These are phyloP conservation scores for Gossypium lobatum DNA, from an alignment of 441 rosid genomes.

Conservation along the genomic window DNA sequence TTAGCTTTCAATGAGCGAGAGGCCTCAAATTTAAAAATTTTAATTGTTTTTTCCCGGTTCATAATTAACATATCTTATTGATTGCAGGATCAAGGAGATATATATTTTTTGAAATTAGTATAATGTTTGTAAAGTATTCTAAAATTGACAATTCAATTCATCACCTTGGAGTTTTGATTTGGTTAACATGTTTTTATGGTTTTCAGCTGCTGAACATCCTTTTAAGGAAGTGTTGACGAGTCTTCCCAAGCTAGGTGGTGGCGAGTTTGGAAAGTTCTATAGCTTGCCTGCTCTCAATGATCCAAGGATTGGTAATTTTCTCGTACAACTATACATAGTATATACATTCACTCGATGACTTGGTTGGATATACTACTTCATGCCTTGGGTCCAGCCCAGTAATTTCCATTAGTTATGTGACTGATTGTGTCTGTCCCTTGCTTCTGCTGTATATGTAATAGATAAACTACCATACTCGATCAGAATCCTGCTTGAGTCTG, in stretches of 20 bases:
- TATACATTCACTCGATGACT: not conserved
- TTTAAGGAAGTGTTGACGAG: slow-evolving; percentile 74
- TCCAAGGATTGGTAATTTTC: slow-evolving; percentile 76
- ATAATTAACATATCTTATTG: not conserved
- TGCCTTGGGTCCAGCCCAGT: not conserved
- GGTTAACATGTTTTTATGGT: slow-evolving; percentile 4
- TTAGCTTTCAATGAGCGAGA: not conserved
- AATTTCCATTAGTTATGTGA: slow-evolving; percentile 2
- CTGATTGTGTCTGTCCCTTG: not conserved
- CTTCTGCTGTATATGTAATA: slow-evolving; percentile 26
- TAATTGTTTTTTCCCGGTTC: not conserved
- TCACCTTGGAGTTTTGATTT: not conserved
- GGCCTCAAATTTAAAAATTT: not conserved
- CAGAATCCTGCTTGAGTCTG: slow-evolving; percentile 95
- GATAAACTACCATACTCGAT: slow-evolving; percentile 93
- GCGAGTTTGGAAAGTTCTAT: slow-evolving; percentile 93
- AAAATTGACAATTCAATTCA: not conserved
- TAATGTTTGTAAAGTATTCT: not conserved
- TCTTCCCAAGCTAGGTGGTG: slow-evolving; percentile 96
- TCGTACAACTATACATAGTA: not conserved
- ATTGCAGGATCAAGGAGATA: not conserved
- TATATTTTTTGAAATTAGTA: not conserved
- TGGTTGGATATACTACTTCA: not conserved
- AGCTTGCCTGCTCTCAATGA: slow-evolving; percentile 90
- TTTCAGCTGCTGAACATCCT: slow-evolving; percentile 86